Evolutionary conservation across 805 yeast genomes (phyloP).

Genomic region (Metschnikowia hibisci): DNA sequence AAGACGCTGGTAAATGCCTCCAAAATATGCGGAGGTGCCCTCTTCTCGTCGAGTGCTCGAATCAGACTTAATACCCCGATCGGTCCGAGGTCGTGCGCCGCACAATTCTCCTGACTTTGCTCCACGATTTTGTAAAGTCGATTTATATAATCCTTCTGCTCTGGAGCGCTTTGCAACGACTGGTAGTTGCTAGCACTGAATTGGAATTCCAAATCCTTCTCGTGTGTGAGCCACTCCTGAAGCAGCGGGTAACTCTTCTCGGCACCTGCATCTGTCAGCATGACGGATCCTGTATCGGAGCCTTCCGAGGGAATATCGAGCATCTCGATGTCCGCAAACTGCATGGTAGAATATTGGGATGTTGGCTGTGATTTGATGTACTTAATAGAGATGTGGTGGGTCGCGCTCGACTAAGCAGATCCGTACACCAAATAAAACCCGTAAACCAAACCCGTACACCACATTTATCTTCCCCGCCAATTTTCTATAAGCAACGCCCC

Average conservation of each 20-base stretch:
- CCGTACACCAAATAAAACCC: not conserved
- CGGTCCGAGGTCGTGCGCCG: slow-evolving; percentile 17
- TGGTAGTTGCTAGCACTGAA: slow-evolving; percentile 41
- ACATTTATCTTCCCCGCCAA: not conserved
- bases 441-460: slow-evolving; percentile 1
- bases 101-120: slow-evolving; percentile 17
- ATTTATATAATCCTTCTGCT: slow-evolving; percentile 46
- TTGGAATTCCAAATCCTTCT: slow-evolving; percentile 34
- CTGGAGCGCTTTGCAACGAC: slow-evolving; percentile 32
- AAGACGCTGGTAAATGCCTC: slow-evolving; percentile 26
- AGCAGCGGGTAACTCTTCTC: slow-evolving; percentile 34
- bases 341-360: slow-evolving; percentile 11
- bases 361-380: not conserved
- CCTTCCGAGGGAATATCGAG: slow-evolving; percentile 34
- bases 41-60: slow-evolving; percentile 14
- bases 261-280: slow-evolving; percentile 1
- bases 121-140: slow-evolving; percentile 52
- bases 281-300: slow-evolving; percentile 14
- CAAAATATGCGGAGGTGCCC: slow-evolving; percentile 12
- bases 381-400: not conserved
- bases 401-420: not conserved
- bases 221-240: slow-evolving; percentile 44
- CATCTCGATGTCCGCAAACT: slow-evolving; percentile 32
- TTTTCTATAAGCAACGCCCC: not conserved
- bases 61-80: slow-evolving; percentile 31